Evolutionary conservation across 371 early-diverging fungal genomes (phyloP).

Genomic region (Haplosporangium sp.): DNA sequence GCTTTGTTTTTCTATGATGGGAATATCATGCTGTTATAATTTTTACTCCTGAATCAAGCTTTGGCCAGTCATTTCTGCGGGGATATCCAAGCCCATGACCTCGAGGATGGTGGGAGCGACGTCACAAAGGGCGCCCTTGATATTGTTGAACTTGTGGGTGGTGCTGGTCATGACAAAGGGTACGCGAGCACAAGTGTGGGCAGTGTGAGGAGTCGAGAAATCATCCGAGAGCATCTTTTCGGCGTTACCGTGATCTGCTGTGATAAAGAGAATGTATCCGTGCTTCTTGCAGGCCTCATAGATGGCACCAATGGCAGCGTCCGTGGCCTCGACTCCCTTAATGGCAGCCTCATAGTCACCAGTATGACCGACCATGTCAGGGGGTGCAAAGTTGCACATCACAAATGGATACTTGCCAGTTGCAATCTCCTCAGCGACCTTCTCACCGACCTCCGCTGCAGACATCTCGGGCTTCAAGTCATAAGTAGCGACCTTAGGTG

Average conservation of each 20-base stretch:
- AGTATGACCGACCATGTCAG: conserved; percentile 99
- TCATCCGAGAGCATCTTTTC: conserved; percentile 98
- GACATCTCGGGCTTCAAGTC: conserved; percentile 98
- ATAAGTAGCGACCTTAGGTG: conserved; percentile 98
- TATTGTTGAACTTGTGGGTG: conserved; percentile 61
- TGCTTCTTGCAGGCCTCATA: conserved; percentile 91
- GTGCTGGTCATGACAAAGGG: conserved; percentile 91
- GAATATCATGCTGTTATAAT: neutral
- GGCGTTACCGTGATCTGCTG: conserved; percentile 99
- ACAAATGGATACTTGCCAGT: conserved; percentile 92
- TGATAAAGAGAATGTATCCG: conserved; percentile 95
- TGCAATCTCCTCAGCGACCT: conserved; percentile 87
- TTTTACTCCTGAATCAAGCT: conserved; percentile 48
- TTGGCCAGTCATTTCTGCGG: conserved; percentile 97
- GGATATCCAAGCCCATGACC: conserved; percentile 92
- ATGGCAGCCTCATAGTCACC: conserved; percentile 96
- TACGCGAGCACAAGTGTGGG: conserved; percentile 94
- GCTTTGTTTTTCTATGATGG: neutral
- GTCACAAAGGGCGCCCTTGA: conserved; percentile 91
- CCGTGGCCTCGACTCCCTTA: conserved; percentile 94
- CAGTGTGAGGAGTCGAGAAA: conserved; percentile 91
- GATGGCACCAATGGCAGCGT: conserved; percentile 94
- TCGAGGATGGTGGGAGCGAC: conserved; percentile 98
- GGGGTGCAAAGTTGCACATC: conserved; percentile 99
- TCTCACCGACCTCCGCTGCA: conserved; percentile 88